Evolutionary conservation across 257 asterid species (phyloP), one percentile per base, ranked within the genome.

Genomic region (Jaltomata sinuosa): DNA sequence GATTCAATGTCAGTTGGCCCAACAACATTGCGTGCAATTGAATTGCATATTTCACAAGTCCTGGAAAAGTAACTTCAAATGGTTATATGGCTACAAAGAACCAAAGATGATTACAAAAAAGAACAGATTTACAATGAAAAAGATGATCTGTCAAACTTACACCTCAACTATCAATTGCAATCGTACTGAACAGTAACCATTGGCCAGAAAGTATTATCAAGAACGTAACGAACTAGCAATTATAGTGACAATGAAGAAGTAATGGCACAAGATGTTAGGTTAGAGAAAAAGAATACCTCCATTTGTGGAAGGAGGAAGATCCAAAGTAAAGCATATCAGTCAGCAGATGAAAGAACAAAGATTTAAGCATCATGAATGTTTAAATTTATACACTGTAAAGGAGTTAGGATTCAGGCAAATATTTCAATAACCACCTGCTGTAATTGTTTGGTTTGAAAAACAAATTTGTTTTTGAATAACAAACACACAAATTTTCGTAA

Each of bases 31-130:
- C 89, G 86, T 5, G 98, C 99, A 1, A 96, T 87, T 1, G 99
- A 91, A 65, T 96, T 94, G 88, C 99, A 96, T 71, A 96, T 96
- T 84, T 96, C 99, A 29, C 99, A 96, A 57, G 93, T 92, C 93
- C 99, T 94, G 94, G 27, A 53, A 80, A 83, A 79, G 15, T 8
- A 79, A 50, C 67, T 79, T 54, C 52, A 79, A 54, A 79, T 54
- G 69, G 69, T 79, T 38, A 79, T 9, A 21, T 49, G 47, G 42
- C 68, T 52, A 53, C 34, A 36, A 19, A 32, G 15, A 67, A 67
- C 77, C 0, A 62, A 62, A 64, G 42, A 29, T 15, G n/a, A 6
- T 15, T 64, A 64, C 42, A 6, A 3, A 29, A 64, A 62, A 59
- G n/a, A n/a, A n/a, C n/a, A n/a, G n/a, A 53, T 53, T 19, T 18